Conservation (phyloP, 2,329 filamentous ascomycete genomes). For the Phialocephala subalpina region DNA sequence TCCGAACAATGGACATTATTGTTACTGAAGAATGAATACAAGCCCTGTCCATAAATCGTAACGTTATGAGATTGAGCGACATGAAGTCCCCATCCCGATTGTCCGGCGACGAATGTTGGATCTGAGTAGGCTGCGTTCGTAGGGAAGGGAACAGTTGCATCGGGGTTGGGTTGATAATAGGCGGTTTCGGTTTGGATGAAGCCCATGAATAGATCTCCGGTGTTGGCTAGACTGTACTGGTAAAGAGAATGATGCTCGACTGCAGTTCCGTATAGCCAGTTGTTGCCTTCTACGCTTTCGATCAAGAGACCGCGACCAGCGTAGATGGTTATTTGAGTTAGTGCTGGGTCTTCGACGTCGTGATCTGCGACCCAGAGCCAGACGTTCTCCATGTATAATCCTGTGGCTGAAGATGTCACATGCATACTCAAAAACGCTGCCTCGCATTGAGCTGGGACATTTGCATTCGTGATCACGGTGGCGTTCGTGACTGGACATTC, state of each 20-base stretch:
- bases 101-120: conserved; percentile 56
- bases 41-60: conserved; percentile 56
- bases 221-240: conserved; percentile 57
- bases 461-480: conserved; percentile 39
- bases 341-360: conserved; percentile 47
- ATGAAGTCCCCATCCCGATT: conserved; percentile 70
- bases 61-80: conserved; percentile 58
- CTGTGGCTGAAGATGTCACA: conserved; percentile 47
- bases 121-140: conserved; percentile 45
- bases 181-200: conserved; percentile 40
- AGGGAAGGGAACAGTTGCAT: conserved; percentile 14
- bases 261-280: conserved; percentile 54
- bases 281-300: conserved; percentile 53
- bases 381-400: conserved; percentile 57
- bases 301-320: conserved; percentile 57
- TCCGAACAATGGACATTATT: conserved; percentile 45
- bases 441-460: conserved; percentile 42
- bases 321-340: conserved; percentile 63
- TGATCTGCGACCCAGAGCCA: conserved; percentile 59
- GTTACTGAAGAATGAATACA: conserved; percentile 66
- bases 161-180: conserved; percentile 32
- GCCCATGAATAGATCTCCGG: conserved; percentile 37
- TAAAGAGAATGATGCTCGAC: conserved; percentile 63
- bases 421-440: conserved; percentile 46
- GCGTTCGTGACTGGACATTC: conserved; percentile 61